phyloP scores from a whole-genome alignment of 495 filamentous ascomycete genomes.

The Haplographium delicatum region DNA sequence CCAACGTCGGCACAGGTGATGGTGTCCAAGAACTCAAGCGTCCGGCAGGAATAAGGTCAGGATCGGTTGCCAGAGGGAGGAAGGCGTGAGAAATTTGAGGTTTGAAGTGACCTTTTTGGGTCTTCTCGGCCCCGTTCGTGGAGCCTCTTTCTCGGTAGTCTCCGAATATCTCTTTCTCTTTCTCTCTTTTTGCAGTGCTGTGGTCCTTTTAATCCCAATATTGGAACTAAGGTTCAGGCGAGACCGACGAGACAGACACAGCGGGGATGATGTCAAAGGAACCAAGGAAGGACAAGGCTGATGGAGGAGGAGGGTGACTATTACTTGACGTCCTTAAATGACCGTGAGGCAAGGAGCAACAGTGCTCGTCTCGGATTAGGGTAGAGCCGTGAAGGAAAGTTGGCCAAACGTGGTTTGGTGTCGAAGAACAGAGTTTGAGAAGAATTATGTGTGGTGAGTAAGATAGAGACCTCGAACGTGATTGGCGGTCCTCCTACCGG shows the following conservation, averaged over 20 bases:
- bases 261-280: constrained; percentile 14
- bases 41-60: too few relatives aligned
- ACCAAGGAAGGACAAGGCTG: constrained; percentile 18
- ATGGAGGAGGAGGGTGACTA: background rate
- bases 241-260: too few relatives aligned
- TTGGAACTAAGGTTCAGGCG: constrained; percentile 1
- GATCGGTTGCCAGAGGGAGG: background rate
- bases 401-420: constrained; percentile 6
- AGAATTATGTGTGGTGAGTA: background rate
- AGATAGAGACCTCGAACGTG: constrained; percentile 9
- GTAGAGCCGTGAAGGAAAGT: constrained; percentile 1
- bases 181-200: too few relatives aligned
- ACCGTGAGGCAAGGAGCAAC: background rate
- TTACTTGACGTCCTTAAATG: background rate
- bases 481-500: constrained; percentile 4
- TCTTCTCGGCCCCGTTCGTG: constrained; percentile 1
- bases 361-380: constrained; percentile 6
- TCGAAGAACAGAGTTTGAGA: constrained; percentile 7
- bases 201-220: constrained; percentile 8
- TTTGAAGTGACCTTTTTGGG: constrained; percentile 2
- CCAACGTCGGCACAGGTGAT: background rate
- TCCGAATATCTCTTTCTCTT: constrained; percentile 10
- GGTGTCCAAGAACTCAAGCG: too few relatives aligned
- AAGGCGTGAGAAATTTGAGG: constrained; percentile 9
- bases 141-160: constrained; percentile 17